These are phyloP conservation scores for Lanmaoa rubissima DNA, from an alignment of 768 basidiomycete species.

Conservation along the genomic window DNA sequence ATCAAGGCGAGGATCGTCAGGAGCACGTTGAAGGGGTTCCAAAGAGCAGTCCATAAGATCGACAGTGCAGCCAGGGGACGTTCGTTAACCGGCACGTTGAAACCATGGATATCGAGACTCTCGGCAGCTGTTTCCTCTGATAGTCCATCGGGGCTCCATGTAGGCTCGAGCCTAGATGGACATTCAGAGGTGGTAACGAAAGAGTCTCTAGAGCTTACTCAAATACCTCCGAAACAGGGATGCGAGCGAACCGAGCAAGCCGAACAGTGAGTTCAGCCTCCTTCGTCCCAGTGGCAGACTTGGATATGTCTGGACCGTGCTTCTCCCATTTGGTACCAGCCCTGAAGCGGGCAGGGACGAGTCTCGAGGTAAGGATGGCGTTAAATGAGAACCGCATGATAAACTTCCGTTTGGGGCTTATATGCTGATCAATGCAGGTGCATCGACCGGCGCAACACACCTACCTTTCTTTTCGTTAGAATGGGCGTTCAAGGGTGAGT, in stretches of 20 bases:
- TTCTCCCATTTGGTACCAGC: conserved; percentile 10
- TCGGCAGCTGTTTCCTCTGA: conserved; percentile 19
- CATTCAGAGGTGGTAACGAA: neutral
- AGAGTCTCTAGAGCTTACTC: conserved; percentile 11
- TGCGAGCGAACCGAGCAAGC: conserved; percentile 28
- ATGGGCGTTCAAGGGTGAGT: conserved; percentile 27
- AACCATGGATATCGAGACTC: conserved; percentile 23
- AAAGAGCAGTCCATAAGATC: conserved; percentile 33
- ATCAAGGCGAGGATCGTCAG: conserved; percentile 31
- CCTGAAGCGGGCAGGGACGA: conserved; percentile 26
- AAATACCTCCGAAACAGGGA: conserved; percentile 26
- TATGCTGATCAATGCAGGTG: conserved; percentile 5
- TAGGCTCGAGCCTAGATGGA: conserved; percentile 24
- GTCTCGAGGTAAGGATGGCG: conserved; percentile 18
- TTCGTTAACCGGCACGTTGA: conserved; percentile 30
- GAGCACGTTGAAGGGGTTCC: conserved; percentile 36
- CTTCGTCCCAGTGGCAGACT: conserved; percentile 7
- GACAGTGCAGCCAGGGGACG: conserved; percentile 30
- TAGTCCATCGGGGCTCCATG: conserved; percentile 26
- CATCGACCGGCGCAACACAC: neutral
- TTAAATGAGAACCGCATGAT: conserved; percentile 24
- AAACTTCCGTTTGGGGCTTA: conserved; percentile 12
- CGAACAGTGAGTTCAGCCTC: conserved; percentile 22
- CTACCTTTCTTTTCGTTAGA: conserved; percentile 16
- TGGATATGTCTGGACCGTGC: conserved; percentile 27